Base-by-base conservation (phyloP, 768 basidiomycete species). In the Auricularia sp. region DNA sequence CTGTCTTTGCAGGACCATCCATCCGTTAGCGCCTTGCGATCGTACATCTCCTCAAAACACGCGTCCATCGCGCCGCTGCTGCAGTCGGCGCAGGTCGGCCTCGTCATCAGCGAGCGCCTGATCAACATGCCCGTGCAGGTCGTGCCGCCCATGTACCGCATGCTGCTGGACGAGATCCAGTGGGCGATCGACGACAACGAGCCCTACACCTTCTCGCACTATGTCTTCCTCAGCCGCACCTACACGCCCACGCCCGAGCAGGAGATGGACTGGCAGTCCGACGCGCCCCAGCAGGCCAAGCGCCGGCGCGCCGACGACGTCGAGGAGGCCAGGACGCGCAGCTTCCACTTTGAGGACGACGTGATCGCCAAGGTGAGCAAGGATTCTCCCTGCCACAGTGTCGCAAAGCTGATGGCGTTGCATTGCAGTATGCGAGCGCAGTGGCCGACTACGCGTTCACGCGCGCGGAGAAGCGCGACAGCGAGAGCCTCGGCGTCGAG, bases 91-190 rank as follows among this genome's bases (percentile, higher is more conserved):
- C 84, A 89, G 66, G 84, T 96, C 58, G 96, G 92, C 2, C 80
- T 97, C 18, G 80, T 98, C 8, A 78, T 99, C 67, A 90, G 87
- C 67, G 93, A 97, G 73, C 81, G 96, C 0, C 79, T 98, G 61
- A 81, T 97, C 68, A 99, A 98, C 73, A 95, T 99, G 87, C 96
- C 96, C 0, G 88, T 93, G 14, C 92, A 98, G 69, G 85, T 94
- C 42, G 81, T 95, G 8, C 89, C 93, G 4, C 94, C 93, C 1
- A 88, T 97, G 87, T 98, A 95, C 74, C 80, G 80, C 54, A 93
- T 98, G 90, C 80, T 98, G 29, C 76, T 79, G 0, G 86, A 90
- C 59, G 96, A 99, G 73, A 77, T 97, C n/a, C 78, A 84, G 43
- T 84, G 80, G 77, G 90, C 90, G 3, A 74, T 83, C 43, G 78